Conservation (phyloP, 192 early-diverging fungal genomes). For the Gorgonomyces haynaldii region DNA sequence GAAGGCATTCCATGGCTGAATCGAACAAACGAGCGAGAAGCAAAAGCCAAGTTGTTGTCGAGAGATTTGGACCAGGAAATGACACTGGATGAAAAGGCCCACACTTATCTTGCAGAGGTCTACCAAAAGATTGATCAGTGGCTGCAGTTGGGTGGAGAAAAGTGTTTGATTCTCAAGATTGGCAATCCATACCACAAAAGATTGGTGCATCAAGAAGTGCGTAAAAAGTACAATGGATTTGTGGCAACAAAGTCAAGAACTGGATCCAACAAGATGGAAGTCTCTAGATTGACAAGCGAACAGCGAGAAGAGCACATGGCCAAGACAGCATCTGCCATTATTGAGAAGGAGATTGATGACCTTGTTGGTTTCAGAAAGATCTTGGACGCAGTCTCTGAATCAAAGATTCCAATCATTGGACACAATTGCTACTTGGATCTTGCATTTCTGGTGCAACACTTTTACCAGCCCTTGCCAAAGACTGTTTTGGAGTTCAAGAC, state of each 20-base stretch:
- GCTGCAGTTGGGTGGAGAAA: conserved; percentile 31
- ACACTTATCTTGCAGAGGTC: conserved; percentile 32
- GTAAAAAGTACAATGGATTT: conserved; percentile 34
- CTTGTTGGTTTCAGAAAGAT: conserved; percentile 61
- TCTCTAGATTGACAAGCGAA: conserved; percentile 37
- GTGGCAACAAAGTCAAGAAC: conserved; percentile 29
- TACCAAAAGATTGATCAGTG: conserved; percentile 39
- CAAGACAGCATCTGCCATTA: conserved; percentile 23
- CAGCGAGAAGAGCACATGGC: conserved; percentile 19
- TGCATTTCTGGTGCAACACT: conserved; percentile 67
- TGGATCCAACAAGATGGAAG: conserved; percentile 24
- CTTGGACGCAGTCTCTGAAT: conserved; percentile 60
- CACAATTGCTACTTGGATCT: conserved; percentile 88
- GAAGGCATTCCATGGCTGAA: conserved; percentile 69
- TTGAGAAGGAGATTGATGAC: conserved; percentile 32
- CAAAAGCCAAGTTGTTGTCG: conserved; percentile 7
- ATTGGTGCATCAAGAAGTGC: conserved; percentile 67
- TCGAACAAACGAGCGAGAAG: conserved; percentile 40
- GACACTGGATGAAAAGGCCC: conserved; percentile 37
- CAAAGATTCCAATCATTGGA: conserved; percentile 68
- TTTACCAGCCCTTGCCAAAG: conserved; percentile 58
- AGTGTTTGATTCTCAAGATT: conserved; percentile 28
- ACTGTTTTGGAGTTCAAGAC: conserved; percentile 72
- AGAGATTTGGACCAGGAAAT: conserved; percentile 24
- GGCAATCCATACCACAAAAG: conserved; percentile 55